Base-by-base conservation (phyloP, 768 basidiomycete species). In the Mycena vulgaris region DNA sequence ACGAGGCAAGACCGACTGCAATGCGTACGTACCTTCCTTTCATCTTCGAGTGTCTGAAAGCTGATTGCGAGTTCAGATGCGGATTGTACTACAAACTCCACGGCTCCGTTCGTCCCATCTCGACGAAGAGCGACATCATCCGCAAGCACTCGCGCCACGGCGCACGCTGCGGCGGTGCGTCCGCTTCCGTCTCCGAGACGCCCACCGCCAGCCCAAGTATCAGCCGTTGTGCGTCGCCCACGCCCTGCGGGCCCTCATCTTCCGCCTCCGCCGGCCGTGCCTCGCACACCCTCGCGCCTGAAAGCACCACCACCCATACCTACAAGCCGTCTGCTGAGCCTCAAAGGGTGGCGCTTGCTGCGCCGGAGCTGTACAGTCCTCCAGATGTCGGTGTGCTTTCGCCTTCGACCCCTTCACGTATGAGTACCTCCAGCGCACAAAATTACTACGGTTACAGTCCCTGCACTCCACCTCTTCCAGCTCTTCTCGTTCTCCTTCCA, bases 61-160 rank as follows among this genome's bases (percentile, higher is more conserved):
- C 35, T 59, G 47, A 55, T 45, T 56, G 45, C 28, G 27, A 37
- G 61, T 55, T 10, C 25, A 95, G 93, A 35, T 95, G 94, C 71
- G 94, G 94, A 5, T 79, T 95, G 9, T 95, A 95, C 76, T 94
- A 93, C 82, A 95, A 95, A 78, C 83, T 95, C 2, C 93, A 95
- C 78, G 94, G 95, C 21, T 91, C 94, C 23, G 90, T 92, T 1
- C 90, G 95, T 27, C 95, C 95, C 3, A 94, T 95, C 69, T 94
- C 93, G 10, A 95, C 95, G 94, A 95, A 95, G 78, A 95, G 93
- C 5, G 95, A 96, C 71, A 90, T 95, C 39, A 94, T 96, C 73
- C 92, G 94, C 69, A 95, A 95, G 77, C 91, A 94, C 45, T 93
- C 94, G 2, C 85, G 94, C 2, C 93, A 95, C 73, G 93, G 95